Conservation (phyloP, 192 early-diverging fungal genomes). For the Pilobolus umbonatus region DNA sequence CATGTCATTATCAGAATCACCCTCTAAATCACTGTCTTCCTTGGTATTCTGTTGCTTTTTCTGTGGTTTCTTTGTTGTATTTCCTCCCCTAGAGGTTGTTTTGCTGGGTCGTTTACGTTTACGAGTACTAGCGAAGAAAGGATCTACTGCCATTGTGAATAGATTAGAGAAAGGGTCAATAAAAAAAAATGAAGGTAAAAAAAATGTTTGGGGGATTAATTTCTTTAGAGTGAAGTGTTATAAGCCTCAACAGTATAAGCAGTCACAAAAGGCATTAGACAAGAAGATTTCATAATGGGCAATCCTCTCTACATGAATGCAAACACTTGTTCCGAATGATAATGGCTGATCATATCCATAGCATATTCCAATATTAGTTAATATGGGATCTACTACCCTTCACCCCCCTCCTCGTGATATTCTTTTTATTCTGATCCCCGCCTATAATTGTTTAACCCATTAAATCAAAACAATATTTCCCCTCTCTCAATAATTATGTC, state of each 20-base stretch:
- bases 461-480: not conserved
- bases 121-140: constrained; percentile 23
- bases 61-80: not conserved
- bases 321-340: too few relatives aligned
- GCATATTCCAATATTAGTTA: too few relatives aligned
- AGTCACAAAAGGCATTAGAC: not conserved
- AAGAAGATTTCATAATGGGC: not conserved
- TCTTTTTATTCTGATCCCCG: too few relatives aligned
- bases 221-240: not conserved
- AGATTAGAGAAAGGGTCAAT: not conserved
- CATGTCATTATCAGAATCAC: constrained; percentile 45
- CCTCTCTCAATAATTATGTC: not conserved
- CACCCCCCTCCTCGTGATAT: not conserved
- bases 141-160: constrained; percentile 8
- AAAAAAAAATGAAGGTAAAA: not conserved
- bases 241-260: not conserved
- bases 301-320: too few relatives aligned
- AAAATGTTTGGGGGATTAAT: not conserved
- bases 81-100: not conserved
- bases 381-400: not conserved
- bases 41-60: not conserved
- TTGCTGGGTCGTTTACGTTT: constrained; percentile 13
- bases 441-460: not conserved
- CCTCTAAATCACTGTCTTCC: constrained; percentile 28
- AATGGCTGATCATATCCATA: too few relatives aligned